Percentiles rank a stretch among this genome's conserved stretches.
phyloP scores from a whole-genome alignment of 352 stramenopile genomes.

The Saprolegnia diclina region DNA sequence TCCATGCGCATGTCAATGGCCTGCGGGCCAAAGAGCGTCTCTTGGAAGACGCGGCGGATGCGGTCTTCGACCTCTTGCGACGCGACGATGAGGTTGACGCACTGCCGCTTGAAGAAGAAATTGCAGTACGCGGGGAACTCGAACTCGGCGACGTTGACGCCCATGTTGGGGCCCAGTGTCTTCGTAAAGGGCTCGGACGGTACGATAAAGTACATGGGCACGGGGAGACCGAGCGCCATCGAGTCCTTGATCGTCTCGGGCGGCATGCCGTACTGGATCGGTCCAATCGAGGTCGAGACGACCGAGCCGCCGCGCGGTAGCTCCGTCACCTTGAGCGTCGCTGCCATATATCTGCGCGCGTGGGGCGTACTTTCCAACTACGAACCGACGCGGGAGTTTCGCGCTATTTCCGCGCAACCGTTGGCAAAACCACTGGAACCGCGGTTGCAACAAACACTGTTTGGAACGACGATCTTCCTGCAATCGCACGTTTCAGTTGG shows the following conservation, averaged over 20 bases:
- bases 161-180: conserved; percentile 90
- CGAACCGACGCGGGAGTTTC: background rate
- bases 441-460: background rate
- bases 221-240: conserved; percentile 89
- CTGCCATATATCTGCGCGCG: background rate
- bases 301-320: conserved; percentile 71
- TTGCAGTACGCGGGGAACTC: conserved; percentile 98
- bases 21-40: conserved; percentile 80
- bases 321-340: conserved; percentile 54
- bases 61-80: conserved; percentile 69
- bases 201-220: conserved; percentile 94
- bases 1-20: conserved; percentile 69
- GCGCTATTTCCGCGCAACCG: background rate
- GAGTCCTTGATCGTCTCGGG: conserved; percentile 97
- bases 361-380: conserved; percentile 8
- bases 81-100: conserved; percentile 80
- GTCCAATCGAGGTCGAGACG: conserved; percentile 67
- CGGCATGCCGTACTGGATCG: conserved; percentile 90
- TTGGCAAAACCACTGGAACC: background rate
- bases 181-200: conserved; percentile 92
- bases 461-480: too few relatives aligned
- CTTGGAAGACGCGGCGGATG: conserved; percentile 84
- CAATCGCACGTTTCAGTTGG: too few relatives aligned
- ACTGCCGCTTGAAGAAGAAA: conserved; percentile 91
- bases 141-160: conserved; percentile 95